These are phyloP conservation scores for Allium cepa DNA, from an alignment of 106 monocot species.

Conservation along the genomic window DNA sequence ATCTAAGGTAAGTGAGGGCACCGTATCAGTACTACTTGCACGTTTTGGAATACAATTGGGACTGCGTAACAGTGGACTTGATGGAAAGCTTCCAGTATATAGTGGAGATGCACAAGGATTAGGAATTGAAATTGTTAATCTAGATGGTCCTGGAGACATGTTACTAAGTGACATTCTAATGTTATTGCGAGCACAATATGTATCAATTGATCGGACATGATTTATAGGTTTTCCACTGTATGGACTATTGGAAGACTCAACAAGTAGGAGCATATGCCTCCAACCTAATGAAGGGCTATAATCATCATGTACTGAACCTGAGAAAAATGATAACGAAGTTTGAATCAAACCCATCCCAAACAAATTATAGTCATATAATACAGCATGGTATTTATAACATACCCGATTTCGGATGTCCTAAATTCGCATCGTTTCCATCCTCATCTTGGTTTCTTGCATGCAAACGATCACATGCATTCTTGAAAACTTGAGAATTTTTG, in stretches of 20 bases:
- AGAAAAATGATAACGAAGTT: neutral
- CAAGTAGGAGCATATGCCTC: conserved; percentile 83
- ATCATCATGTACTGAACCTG: conserved; percentile 36
- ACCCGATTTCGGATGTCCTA: conserved; percentile 36
- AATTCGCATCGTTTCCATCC: conserved; percentile 13
- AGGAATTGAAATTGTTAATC: conserved; percentile 41
- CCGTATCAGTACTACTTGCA: conserved; percentile 54
- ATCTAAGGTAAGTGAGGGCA: conserved; percentile 91
- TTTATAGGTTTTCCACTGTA: conserved; percentile 44
- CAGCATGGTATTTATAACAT: too few species aligned
- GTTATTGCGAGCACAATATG: conserved; percentile 61
- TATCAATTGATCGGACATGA: conserved; percentile 80
- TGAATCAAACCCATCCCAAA: too few species aligned
- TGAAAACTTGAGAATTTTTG: conserved; percentile 46
- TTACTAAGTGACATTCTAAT: conserved; percentile 54
- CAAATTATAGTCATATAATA: too few species aligned
- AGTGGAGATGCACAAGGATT: conserved; percentile 80
- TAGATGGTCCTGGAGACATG: conserved; percentile 32
- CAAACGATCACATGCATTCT: conserved; percentile 53
- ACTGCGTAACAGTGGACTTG: conserved; percentile 80
- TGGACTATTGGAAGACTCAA: conserved; percentile 60
- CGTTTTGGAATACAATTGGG: conserved; percentile 65
- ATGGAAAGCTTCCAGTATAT: conserved; percentile 94
- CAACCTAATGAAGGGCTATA: conserved; percentile 69
- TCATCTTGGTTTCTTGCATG: conserved; percentile 46